Conservation (phyloP, 2,329 filamentous ascomycete genomes). For the Ophiostoma pallidulum region DNA sequence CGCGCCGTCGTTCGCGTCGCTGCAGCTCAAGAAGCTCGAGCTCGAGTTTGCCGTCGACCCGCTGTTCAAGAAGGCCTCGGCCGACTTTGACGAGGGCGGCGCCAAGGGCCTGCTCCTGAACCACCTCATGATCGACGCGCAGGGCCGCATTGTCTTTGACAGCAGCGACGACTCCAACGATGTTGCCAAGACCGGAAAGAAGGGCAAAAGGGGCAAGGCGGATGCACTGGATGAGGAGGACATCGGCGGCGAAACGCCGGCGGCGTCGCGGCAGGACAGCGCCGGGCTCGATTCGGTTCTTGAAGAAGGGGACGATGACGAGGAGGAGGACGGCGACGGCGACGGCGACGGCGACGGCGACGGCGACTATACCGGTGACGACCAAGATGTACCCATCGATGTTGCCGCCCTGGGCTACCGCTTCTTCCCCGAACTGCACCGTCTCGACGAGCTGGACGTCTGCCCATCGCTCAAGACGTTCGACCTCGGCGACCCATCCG, state of each 20-base stretch:
- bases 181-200: conserved; percentile 28
- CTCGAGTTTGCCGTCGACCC: conserved; percentile 94
- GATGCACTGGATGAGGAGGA: conserved; percentile 27
- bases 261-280: conserved; percentile 25
- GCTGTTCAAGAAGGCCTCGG: conserved; percentile 97
- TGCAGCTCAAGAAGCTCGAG: conserved; percentile 96
- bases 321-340: conserved; percentile 13
- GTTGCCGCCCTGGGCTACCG: conserved; percentile 61
- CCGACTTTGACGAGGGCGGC: conserved; percentile 96
- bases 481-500: conserved; percentile 77
- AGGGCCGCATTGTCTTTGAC: conserved; percentile 93
- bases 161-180: conserved; percentile 79
- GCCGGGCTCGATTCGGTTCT: conserved; percentile 15
- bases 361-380: conserved; percentile 11
- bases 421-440: conserved; percentile 76
- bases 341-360: background rate
- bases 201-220: conserved; percentile 14
- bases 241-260: conserved; percentile 29
- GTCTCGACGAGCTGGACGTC: conserved; percentile 77
- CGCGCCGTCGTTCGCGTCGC: conserved; percentile 73
- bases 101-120: conserved; percentile 92
- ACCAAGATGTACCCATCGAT: conserved; percentile 66
- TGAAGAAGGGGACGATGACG: conserved; percentile 36
- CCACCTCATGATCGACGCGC: conserved; percentile 87
- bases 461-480: conserved; percentile 93